Base-by-base conservation (phyloP, 2,329 filamentous ascomycete genomes). In the Cercospora sesami region DNA sequence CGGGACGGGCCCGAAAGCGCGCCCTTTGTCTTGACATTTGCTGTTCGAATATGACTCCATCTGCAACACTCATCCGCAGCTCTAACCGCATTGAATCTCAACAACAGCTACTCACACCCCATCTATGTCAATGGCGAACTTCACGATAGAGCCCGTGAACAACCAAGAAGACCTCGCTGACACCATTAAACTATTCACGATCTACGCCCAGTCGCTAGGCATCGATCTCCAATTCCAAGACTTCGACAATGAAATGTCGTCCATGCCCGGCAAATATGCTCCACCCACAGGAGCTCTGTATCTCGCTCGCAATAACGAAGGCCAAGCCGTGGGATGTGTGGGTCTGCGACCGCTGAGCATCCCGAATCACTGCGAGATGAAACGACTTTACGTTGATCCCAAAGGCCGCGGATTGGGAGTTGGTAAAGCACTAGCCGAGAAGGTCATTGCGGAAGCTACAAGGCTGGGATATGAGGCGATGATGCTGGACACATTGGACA, bases 161-260 rank as follows among this genome's bases (percentile, higher is more conserved):
- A 82, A 81, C 23, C 75, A 80, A 23, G 63, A 76, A 48, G 85
- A 87, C 66, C 73, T 82, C 26, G 62, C 74, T 23, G 77, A 76
- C 18, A 79, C 78, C 21, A 70, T 64, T 12, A 51, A 61, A 16
- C 76, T 83, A 23, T 83, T 83, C 72, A 73, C 74, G 53, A 77
- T 74, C 45, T 83, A 82, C 71, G 78, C 80, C 6, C 61, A 74
- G 23, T 80, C 81, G 1, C 78, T 89, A 1, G 79, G 79, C 21
- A 80, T 89, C 62, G 86, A 87, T 71, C 84, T 89, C 39, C 80
- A 81, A 10, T 89, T 86, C 73, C 86, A 89, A 75, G 79, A 81
- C 68, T 89, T 87, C 76, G 73, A 80, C 9, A 73, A 79, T 9
- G 87, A 89, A 74, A 78, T 89, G 21, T 77, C 80, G 6, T 78